Evolutionary conservation across 768 basidiomycete species (phyloP).

Genomic region (Kwoniella dendrophila): DNA sequence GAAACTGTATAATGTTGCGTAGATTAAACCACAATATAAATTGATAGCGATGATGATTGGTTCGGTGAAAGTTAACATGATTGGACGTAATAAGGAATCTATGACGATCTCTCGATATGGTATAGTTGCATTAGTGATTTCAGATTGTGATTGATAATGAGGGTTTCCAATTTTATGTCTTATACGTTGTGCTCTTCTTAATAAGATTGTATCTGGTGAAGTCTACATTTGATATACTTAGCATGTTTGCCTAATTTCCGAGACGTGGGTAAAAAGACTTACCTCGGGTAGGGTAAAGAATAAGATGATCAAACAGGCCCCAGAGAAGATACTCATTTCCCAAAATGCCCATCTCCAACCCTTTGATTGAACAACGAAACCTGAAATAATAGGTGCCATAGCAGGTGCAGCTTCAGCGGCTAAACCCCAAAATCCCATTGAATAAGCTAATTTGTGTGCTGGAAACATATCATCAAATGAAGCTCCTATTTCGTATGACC

Average conservation of each 20-base stretch:
- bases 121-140: slow-evolving; percentile 22
- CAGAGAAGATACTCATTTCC: slow-evolving; percentile 36
- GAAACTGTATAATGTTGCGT: slow-evolving; percentile 40
- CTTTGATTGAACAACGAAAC: slow-evolving; percentile 30
- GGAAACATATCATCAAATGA: slow-evolving; percentile 39
- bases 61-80: slow-evolving; percentile 43
- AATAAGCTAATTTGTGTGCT: slow-evolving; percentile 33
- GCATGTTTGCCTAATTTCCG: neutral
- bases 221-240: slow-evolving; percentile 18
- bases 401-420: slow-evolving; percentile 41
- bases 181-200: slow-evolving; percentile 34
- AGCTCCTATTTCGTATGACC: slow-evolving; percentile 24
- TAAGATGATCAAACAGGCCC: slow-evolving; percentile 28
- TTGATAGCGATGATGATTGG: slow-evolving; percentile 52
- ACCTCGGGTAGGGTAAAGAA: slow-evolving; percentile 38
- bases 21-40: slow-evolving; percentile 49
- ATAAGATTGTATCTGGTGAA: slow-evolving; percentile 36
- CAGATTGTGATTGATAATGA: slow-evolving; percentile 22
- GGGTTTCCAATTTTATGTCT: slow-evolving; percentile 28
- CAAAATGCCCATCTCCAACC: slow-evolving; percentile 45
- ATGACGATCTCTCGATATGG: slow-evolving; percentile 11
- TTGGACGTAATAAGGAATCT: slow-evolving; percentile 28
- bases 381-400: slow-evolving; percentile 37
- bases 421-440: slow-evolving; percentile 39
- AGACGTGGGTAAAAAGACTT: neutral